These are phyloP conservation scores for Fusarium bulbicola DNA, from an alignment of 2,329 filamentous ascomycete species.

Conservation along the genomic window DNA sequence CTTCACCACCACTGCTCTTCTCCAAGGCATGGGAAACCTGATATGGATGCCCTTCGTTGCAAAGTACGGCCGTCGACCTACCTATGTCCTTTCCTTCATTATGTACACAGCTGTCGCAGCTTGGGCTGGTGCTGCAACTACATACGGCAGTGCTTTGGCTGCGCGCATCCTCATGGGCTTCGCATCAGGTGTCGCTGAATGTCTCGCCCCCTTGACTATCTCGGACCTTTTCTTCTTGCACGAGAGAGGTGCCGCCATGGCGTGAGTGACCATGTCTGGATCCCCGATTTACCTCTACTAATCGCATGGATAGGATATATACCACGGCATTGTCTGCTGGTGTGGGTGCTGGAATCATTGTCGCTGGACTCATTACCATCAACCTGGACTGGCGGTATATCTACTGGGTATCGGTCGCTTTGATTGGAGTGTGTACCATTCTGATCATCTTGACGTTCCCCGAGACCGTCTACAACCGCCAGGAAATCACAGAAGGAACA, in stretches of 20 bases:
- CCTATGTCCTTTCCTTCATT: constrained; percentile 55
- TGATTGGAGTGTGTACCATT: constrained; percentile 58
- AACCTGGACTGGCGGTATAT: constrained; percentile 59
- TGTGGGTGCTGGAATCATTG: constrained; percentile 54
- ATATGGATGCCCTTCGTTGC: constrained; percentile 57
- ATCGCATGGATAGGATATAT: constrained; percentile 40
- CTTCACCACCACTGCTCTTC: constrained; percentile 60
- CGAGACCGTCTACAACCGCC: constrained; percentile 48
- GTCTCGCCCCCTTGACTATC: not conserved
- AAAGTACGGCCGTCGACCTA: constrained; percentile 56
- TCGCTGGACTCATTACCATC: constrained; percentile 60
- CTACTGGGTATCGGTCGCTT: constrained; percentile 60
- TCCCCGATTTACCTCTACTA: accelerated
- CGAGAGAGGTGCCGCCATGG: constrained; percentile 61
- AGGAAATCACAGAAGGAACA: not conserved
- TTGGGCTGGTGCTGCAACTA: constrained; percentile 56
- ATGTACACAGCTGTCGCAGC: constrained; percentile 52
- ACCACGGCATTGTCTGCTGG: constrained; percentile 55
- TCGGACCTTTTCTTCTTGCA: not conserved
- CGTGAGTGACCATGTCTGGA: not conserved
- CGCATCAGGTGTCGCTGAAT: constrained; percentile 57
- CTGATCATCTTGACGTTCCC: constrained; percentile 63
- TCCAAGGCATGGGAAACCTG: constrained; percentile 50
- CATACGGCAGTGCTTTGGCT: constrained; percentile 54
- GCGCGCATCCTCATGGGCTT: constrained; percentile 63